phyloP scores from a whole-genome alignment of 208 protist species.

The Herpetomonas muscarum region DNA sequence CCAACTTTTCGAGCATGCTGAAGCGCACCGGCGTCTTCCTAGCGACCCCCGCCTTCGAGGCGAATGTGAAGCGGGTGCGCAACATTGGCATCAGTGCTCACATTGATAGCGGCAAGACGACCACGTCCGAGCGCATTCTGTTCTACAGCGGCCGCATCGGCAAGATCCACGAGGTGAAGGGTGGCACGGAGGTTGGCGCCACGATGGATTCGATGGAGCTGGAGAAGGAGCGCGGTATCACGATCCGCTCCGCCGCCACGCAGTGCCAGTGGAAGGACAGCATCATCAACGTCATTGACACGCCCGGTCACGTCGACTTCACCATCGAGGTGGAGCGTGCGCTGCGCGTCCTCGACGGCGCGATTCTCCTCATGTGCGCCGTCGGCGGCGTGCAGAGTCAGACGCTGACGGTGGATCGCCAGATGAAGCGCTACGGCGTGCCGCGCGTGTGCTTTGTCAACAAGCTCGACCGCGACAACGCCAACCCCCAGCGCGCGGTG shows the following conservation, averaged over 20 bases:
- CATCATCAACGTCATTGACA: slow-evolving; percentile 99
- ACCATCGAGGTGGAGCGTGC: slow-evolving; percentile 98
- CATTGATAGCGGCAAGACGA: slow-evolving; percentile 99
- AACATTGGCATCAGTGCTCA: slow-evolving; percentile 98
- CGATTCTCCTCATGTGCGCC: slow-evolving; percentile 96
- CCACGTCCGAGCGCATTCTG: slow-evolving; percentile 98
- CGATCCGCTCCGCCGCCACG: slow-evolving; percentile 98
- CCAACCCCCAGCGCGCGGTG: slow-evolving; percentile 81
- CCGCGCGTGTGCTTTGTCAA: slow-evolving; percentile 99
- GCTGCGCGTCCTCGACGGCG: slow-evolving; percentile 98
- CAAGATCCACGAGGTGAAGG: slow-evolving; percentile 98
- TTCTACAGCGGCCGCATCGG: slow-evolving; percentile 97
- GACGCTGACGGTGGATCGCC: slow-evolving; percentile 98
- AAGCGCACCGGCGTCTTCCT: slow-evolving; percentile 26
- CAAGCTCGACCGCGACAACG: slow-evolving; percentile 97
- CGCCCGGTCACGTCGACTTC: slow-evolving; percentile 99
- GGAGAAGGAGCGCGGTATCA: slow-evolving; percentile 99
- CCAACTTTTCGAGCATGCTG: slow-evolving; percentile 24
- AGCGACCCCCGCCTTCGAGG: slow-evolving; percentile 69
- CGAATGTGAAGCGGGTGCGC: slow-evolving; percentile 67
- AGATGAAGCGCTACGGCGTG: slow-evolving; percentile 98
- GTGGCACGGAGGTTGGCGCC: slow-evolving; percentile 97
- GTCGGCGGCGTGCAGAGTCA: slow-evolving; percentile 97
- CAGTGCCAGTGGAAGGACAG: slow-evolving; percentile 94
- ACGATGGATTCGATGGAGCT: slow-evolving; percentile 99